Conservation (phyloP, 2,329 filamentous ascomycete genomes). For the Claviceps capensis region DNA sequence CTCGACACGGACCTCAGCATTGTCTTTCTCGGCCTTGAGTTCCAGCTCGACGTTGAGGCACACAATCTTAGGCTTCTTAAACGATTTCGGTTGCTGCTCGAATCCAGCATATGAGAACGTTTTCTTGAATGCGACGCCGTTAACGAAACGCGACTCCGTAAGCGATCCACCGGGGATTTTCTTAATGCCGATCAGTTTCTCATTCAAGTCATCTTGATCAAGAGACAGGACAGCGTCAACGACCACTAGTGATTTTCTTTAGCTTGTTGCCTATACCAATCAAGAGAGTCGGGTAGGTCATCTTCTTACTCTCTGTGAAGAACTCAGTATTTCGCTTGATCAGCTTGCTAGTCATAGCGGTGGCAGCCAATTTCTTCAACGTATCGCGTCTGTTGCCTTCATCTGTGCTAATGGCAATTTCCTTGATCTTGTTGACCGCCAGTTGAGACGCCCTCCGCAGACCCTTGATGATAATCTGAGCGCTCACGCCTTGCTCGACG, state of each 20-base stretch:
- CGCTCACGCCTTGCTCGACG: slow-evolving; percentile 92
- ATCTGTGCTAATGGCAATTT: slow-evolving; percentile 78
- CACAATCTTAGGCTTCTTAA: slow-evolving; percentile 88
- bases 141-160: slow-evolving; percentile 91
- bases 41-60: slow-evolving; percentile 97
- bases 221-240: slow-evolving; percentile 91
- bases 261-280: slow-evolving; percentile 10
- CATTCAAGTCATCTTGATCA: slow-evolving; percentile 93
- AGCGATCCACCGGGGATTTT: slow-evolving; percentile 94
- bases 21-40: slow-evolving; percentile 98
- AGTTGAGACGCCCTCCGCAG: slow-evolving; percentile 74
- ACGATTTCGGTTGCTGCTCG: slow-evolving; percentile 95
- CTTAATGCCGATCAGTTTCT: slow-evolving; percentile 96
- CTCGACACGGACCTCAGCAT: slow-evolving; percentile 93
- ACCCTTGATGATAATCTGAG: slow-evolving; percentile 95
- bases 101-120: slow-evolving; percentile 98
- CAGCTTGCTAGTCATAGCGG: slow-evolving; percentile 98
- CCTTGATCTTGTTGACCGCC: slow-evolving; percentile 98
- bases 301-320: slow-evolving; percentile 75
- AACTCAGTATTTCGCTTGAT: slow-evolving; percentile 95
- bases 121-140: slow-evolving; percentile 99
- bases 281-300: slow-evolving; percentile 13
- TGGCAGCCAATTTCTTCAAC: slow-evolving; percentile 75
- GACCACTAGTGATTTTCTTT: slow-evolving; percentile 53
- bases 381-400: slow-evolving; percentile 80